Percentiles rank a stretch among this genome's conserved stretches.
Conservation (phyloP, 2,329 filamentous ascomycete genomes). For the Curvularia spicifera region DNA sequence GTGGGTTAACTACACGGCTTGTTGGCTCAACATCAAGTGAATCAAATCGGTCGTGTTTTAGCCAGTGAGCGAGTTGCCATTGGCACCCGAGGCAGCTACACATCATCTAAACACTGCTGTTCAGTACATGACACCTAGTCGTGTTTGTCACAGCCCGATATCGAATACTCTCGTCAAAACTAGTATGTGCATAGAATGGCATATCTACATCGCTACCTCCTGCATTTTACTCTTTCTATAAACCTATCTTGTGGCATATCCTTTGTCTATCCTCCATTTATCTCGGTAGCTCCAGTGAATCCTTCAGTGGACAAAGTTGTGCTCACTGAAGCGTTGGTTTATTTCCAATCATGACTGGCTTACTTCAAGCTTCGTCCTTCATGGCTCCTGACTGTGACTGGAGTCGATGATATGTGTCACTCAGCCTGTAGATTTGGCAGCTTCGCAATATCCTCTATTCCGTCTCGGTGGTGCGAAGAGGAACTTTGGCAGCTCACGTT, state of each 20-base stretch:
- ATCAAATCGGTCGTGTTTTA: too few relatives aligned
- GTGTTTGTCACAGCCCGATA: too few relatives aligned
- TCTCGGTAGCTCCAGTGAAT: background rate
- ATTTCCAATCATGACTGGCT: background rate
- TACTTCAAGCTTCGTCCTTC: background rate
- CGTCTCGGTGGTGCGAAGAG: too few relatives aligned
- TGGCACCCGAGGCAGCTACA: too few relatives aligned
- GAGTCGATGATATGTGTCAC: background rate
- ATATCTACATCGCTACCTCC: background rate
- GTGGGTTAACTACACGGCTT: too few relatives aligned
- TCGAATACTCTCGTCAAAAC: too few relatives aligned
- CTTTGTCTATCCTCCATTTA: background rate
- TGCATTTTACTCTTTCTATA: background rate
- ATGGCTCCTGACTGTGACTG: background rate
- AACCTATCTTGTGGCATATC: background rate
- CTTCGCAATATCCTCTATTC: too few relatives aligned
- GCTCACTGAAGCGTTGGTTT: background rate
- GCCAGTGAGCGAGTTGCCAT: too few relatives aligned
- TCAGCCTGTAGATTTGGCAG: background rate
- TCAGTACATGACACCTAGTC: too few relatives aligned
- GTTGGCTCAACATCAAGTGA: too few relatives aligned
- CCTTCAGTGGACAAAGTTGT: background rate
- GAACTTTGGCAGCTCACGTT: background rate
- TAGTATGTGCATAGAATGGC: background rate
- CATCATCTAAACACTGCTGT: too few relatives aligned